Percentiles rank a stretch among this genome's conserved stretches.
These are phyloP conservation scores for Nannochloropsis oceanica DNA, from an alignment of 108 stramenopile species.

Conservation along the genomic window DNA sequence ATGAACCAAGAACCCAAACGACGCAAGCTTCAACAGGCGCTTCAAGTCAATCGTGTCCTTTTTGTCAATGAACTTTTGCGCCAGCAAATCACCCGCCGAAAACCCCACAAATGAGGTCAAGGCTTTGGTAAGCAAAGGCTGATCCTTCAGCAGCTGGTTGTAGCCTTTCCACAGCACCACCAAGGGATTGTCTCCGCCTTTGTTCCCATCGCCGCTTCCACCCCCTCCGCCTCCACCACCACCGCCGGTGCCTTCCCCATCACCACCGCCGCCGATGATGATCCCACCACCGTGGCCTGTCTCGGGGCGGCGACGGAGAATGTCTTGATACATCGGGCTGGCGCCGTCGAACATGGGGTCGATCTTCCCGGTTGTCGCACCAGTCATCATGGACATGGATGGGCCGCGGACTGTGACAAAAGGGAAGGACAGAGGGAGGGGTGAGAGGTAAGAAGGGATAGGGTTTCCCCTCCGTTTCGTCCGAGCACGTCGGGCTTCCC, in stretches of 20 bases:
- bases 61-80: constrained; percentile 69
- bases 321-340: not conserved
- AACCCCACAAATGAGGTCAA: constrained; percentile 32
- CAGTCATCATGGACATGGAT: not conserved
- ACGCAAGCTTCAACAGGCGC: constrained; percentile 69
- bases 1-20: constrained; percentile 79
- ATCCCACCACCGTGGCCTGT: not conserved
- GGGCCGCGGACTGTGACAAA: not conserved
- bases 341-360: not conserved
- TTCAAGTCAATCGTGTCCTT: constrained; percentile 68
- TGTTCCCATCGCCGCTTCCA: constrained; percentile 13
- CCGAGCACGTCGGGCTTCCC: too few species aligned
- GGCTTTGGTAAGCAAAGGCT: constrained; percentile 29
- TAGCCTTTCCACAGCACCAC: constrained; percentile 23
- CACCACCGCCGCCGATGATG: not conserved
- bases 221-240: not conserved
- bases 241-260: not conserved
- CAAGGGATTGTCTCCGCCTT: not conserved
- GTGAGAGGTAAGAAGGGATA: too few species aligned
- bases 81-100: constrained; percentile 58
- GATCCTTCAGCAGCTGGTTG: constrained; percentile 14
- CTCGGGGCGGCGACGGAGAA: not conserved
- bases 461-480: too few species aligned
- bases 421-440: too few species aligned
- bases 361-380: not conserved